Base-by-base conservation (phyloP, 2,329 filamentous ascomycete genomes). In the Rosellinia necatrix region DNA sequence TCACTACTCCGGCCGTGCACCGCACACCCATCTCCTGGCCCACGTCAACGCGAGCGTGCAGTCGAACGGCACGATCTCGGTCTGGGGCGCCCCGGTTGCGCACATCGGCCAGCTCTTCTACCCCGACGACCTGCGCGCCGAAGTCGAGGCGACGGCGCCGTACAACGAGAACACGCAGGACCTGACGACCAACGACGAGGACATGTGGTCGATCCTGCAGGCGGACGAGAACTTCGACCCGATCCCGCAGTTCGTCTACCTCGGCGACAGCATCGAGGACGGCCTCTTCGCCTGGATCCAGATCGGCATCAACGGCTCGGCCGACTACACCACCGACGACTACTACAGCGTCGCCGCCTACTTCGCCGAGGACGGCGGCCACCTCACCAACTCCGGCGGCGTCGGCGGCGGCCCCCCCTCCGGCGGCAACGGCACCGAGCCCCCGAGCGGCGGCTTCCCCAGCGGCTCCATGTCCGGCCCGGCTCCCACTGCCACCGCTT, bases 181-280 rank as follows among this genome's bases (percentile, higher is more conserved):
- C 6, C 49, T 69, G 7, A 69, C 67, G 4, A 68, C 64, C 56
- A 71, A 71, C 62, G 67, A 70, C 56, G 69, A 68, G 22, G 68
- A 70, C 50, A 68, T 68, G 69, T 71, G 68, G 69, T 64, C 61
- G 30, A 57, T 71, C 37, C 40, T 70, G 30, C 61, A 65, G 37
- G 63, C 68, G 24, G 66, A 68, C 42, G 56, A 55, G 35, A 61
- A 47, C 44, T 71, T 60, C 56, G 78, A 81, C 59, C 81, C 80
- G 1, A 74, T 82, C 67, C 73, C 80, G 19, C 75, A 83, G 67
- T 82, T 77, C 60, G 69, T 80, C 37, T 77, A 80, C 50, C 76
- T 84, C 22, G 79, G 81, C 3, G 75, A 81, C 25, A 68, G 71
- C 17, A 66, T 80, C 17, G 63, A 71, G 9, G 77, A 79, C 57